phyloP scores from a whole-genome alignment of 306 rosid genomes.

The Carpinus viminea region DNA sequence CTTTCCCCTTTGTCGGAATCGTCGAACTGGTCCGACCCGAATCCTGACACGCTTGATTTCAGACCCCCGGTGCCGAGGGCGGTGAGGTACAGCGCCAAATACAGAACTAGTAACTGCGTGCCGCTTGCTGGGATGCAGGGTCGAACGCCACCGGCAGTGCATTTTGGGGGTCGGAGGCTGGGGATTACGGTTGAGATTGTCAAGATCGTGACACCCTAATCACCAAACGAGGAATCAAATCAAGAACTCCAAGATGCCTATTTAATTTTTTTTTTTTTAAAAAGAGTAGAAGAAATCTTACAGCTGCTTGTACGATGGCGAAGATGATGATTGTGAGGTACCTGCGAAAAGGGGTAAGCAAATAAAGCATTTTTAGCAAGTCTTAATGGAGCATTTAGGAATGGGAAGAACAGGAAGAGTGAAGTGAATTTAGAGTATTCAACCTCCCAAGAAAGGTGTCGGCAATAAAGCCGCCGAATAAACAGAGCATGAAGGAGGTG shows the following conservation, averaged over 20 bases:
- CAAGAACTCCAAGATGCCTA: no score
- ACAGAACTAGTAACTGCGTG: constrained; percentile 51
- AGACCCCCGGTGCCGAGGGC: constrained; percentile 88
- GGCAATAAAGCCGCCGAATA: constrained; percentile 85
- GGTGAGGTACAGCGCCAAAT: constrained; percentile 64
- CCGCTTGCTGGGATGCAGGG: constrained; percentile 52
- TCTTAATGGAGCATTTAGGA: not conserved
- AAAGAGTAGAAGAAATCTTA: constrained; percentile 36
- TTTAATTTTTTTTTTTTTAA: no score
- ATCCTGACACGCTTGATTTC: constrained; percentile 83
- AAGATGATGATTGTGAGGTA: constrained; percentile 86
- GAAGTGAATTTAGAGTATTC: not conserved
- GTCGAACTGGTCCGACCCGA: constrained; percentile 88
- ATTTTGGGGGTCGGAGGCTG: constrained; percentile 79
- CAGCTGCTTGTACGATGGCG: constrained; percentile 80
- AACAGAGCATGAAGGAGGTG: constrained; percentile 88
- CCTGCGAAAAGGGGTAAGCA: constrained; percentile 32
- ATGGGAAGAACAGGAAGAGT: not conserved
- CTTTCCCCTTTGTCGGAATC: constrained; percentile 56
- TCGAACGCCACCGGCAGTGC: constrained; percentile 18
- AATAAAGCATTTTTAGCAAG: not conserved
- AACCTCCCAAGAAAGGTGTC: constrained; percentile 93
- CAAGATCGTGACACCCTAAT: constrained; percentile 77
- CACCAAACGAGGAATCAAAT: not conserved
- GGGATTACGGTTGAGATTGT: constrained; percentile 78